Evolutionary conservation across 352 stramenopile genomes (phyloP).

Genomic region (Phytophthora vignae): DNA sequence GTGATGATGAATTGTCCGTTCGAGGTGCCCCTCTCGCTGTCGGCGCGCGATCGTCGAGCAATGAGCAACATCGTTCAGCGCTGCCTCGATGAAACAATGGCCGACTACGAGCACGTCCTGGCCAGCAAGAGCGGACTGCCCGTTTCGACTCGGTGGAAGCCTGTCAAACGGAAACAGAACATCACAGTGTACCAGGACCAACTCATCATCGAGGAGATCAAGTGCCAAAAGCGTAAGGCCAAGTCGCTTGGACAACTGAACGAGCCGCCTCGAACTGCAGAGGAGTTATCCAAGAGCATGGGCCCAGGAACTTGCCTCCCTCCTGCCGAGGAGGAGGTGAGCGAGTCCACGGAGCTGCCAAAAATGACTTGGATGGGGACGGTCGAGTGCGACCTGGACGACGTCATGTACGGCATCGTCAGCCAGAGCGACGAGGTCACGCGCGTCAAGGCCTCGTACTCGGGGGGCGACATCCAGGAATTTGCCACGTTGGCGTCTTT

Average conservation of each 20-base stretch:
- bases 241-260: slow-evolving; percentile 35
- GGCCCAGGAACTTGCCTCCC: slow-evolving; percentile 9
- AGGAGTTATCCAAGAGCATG: slow-evolving; percentile 24
- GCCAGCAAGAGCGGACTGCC: slow-evolving; percentile 31
- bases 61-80: slow-evolving; percentile 32
- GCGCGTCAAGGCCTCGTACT: slow-evolving; percentile 42
- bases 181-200: slow-evolving; percentile 40
- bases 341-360: slow-evolving; percentile 15
- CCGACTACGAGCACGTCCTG: slow-evolving; percentile 44
- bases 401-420: slow-evolving; percentile 47
- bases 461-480: slow-evolving; percentile 32
- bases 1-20: slow-evolving; percentile 29
- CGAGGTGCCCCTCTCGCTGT: slow-evolving; percentile 36
- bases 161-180: slow-evolving; percentile 39
- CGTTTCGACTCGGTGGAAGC: slow-evolving; percentile 37
- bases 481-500: slow-evolving; percentile 37
- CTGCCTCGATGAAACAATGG: slow-evolving; percentile 32
- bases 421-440: slow-evolving; percentile 42
- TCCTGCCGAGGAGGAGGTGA: slow-evolving; percentile 5
- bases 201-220: slow-evolving; percentile 35
- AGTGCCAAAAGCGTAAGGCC: slow-evolving; percentile 31
- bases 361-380: slow-evolving; percentile 44
- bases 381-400: slow-evolving; percentile 39
- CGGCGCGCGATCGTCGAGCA: slow-evolving; percentile 32
- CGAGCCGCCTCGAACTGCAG: slow-evolving; percentile 25